These are phyloP conservation scores for Trichoderma sp. DNA, from an alignment of 2,329 filamentous ascomycete genomes.

Conservation along the genomic window DNA sequence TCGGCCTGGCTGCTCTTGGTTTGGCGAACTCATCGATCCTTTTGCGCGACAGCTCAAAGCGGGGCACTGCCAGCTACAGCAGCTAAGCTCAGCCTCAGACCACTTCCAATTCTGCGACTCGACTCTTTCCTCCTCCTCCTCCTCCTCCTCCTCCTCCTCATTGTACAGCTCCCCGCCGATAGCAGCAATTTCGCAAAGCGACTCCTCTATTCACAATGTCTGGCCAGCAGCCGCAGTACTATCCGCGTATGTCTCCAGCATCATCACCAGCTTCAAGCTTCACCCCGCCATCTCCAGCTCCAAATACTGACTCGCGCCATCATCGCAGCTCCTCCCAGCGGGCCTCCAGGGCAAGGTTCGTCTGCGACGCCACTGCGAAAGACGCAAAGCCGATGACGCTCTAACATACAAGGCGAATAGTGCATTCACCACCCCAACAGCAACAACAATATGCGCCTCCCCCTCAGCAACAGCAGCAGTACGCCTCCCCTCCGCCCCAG, in stretches of 20 bases:
- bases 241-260: slow-evolving; percentile 47
- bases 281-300: neutral
- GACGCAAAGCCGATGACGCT: neutral
- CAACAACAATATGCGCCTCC: slow-evolving; percentile 33
- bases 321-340: slow-evolving; percentile 45
- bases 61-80: slow-evolving; percentile 10
- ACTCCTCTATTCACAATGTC: slow-evolving; percentile 39
- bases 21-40: neutral
- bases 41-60: slow-evolving; percentile 2
- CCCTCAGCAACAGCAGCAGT: slow-evolving; percentile 35
- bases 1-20: neutral
- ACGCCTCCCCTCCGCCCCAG: slow-evolving; percentile 31
- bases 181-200: neutral
- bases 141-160: neutral
- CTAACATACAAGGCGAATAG: slow-evolving; percentile 9
- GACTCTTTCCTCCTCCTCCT: neutral
- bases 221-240: slow-evolving; percentile 45
- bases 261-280: neutral
- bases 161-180: too few relatives aligned
- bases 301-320: slow-evolving; percentile 26
- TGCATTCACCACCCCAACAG: slow-evolving; percentile 31
- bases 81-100: slow-evolving; percentile 1
- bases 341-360: slow-evolving; percentile 34
- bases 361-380: neutral
- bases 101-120: neutral